phyloP scores from a whole-genome alignment of 371 early-diverging fungal genomes.

The Umbelopsis sp. region DNA sequence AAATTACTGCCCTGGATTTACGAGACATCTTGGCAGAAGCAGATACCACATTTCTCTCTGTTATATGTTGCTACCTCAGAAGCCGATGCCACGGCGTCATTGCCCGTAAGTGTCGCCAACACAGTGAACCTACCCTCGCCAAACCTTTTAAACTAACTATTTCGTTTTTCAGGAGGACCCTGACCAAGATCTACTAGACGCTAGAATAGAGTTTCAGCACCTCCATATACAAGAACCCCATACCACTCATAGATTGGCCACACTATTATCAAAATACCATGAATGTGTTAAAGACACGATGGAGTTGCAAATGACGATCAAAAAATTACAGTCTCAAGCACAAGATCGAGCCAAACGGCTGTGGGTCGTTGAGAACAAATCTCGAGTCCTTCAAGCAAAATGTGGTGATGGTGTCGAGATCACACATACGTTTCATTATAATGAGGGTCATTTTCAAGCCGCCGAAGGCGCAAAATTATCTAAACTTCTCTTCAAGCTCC shows the following conservation, averaged over 20 bases:
- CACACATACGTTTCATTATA: constrained; percentile 6
- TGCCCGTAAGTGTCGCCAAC: not conserved
- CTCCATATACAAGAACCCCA: not conserved
- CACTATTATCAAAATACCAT: not conserved
- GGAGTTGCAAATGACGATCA: not conserved
- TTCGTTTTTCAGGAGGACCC: not conserved
- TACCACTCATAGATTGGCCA: not conserved
- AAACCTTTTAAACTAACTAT: no score
- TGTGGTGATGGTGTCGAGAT: constrained; percentile 11
- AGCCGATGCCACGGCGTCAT: not conserved
- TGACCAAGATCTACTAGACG: not conserved
- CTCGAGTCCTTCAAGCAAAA: not conserved
- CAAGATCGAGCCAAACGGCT: constrained; percentile 10
- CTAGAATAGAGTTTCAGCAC: not conserved
- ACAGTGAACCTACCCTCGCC: no score
- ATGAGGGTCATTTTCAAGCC: constrained; percentile 3
- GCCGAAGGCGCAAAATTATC: constrained; percentile 4
- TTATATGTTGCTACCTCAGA: not conserved
- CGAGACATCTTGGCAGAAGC: not conserved
- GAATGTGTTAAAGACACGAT: not conserved
- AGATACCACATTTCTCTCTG: not conserved
- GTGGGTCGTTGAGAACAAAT: constrained; percentile 7
- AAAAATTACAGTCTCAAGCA: constrained; percentile 12
- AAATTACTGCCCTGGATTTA: not conserved
- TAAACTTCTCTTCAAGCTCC: constrained; percentile 11